phyloP scores from a whole-genome alignment of 495 filamentous ascomycete species.

The Trichoderma gamsii region DNA sequence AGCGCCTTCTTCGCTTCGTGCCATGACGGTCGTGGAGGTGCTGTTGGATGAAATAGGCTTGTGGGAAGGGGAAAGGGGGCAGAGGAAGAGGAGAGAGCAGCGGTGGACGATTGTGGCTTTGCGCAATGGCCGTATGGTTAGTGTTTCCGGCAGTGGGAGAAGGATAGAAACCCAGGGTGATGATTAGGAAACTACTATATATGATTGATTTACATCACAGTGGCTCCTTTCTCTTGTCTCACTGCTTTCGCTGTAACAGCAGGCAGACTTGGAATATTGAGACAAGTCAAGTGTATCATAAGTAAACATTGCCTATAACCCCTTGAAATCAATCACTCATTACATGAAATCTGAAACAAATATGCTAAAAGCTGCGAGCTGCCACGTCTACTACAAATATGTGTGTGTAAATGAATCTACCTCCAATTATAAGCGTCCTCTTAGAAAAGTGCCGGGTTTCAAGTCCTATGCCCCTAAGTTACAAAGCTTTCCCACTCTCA shows the following conservation, averaged over 20 bases:
- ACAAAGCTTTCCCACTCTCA: not conserved
- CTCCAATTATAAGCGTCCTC: constrained; percentile 5
- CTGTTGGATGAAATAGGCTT: constrained; percentile 38
- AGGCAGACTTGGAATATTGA: too few species aligned
- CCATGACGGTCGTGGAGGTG: constrained; percentile 39
- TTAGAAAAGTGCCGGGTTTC: not conserved
- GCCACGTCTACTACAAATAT: not conserved
- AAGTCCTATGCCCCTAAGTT: not conserved
- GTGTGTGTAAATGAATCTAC: not conserved
- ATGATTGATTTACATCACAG: too few species aligned
- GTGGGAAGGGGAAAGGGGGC: constrained; percentile 21
- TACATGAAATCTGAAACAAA: not conserved
- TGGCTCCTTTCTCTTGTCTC: too few species aligned
- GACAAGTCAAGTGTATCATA: too few species aligned
- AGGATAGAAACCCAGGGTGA: not conserved
- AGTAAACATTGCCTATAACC: not conserved
- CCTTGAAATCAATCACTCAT: too few species aligned
- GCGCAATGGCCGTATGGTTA: not conserved
- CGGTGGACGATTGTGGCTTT: constrained; percentile 34
- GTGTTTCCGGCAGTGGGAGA: not conserved
- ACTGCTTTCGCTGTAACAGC: too few species aligned
- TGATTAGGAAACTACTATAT: not conserved
- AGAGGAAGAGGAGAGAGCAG: constrained; percentile 33
- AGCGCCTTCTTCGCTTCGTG: constrained; percentile 14
- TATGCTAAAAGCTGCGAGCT: not conserved